Evolutionary conservation across 1,139 yeast genomes (phyloP).

Genomic region (Pichia sp.): DNA sequence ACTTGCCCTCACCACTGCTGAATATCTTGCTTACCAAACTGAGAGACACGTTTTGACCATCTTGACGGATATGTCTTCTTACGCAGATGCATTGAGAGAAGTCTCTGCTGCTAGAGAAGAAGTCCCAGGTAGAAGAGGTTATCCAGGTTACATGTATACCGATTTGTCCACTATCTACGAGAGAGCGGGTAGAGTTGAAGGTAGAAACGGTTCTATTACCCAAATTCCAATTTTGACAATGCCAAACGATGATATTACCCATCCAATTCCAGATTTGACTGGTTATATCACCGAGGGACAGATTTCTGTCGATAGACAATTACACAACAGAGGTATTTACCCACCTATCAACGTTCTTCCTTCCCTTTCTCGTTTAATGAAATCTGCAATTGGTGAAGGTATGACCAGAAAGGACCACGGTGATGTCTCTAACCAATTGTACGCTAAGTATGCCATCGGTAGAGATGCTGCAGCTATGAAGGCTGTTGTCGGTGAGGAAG

Average conservation of each 20-base stretch:
- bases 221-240: slow-evolving; percentile 98
- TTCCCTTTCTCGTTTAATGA: slow-evolving; percentile 95
- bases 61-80: slow-evolving; percentile 97
- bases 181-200: slow-evolving; percentile 99
- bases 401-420: slow-evolving; percentile 99
- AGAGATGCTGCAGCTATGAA: slow-evolving; percentile 99
- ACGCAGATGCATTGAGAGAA: slow-evolving; percentile 99
- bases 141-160: slow-evolving; percentile 99
- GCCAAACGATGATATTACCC: slow-evolving; percentile 99
- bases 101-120: slow-evolving; percentile 99
- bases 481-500: slow-evolving; percentile 99
- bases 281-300: slow-evolving; percentile 99
- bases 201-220: slow-evolving; percentile 98
- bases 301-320: slow-evolving; percentile 94
- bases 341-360: slow-evolving; percentile 99
- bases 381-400: slow-evolving; percentile 99
- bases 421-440: slow-evolving; percentile 97
- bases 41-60: slow-evolving; percentile 98
- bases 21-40: slow-evolving; percentile 96
- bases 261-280: slow-evolving; percentile 99
- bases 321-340: slow-evolving; percentile 91
- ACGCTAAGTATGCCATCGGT: slow-evolving; percentile 99
- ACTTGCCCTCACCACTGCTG: slow-evolving; percentile 98
- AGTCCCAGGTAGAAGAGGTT: slow-evolving; percentile 99
- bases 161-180: slow-evolving; percentile 98